phyloP scores from a whole-genome alignment of 2,329 filamentous ascomycete species.

The Aspergillaceae sp. region DNA sequence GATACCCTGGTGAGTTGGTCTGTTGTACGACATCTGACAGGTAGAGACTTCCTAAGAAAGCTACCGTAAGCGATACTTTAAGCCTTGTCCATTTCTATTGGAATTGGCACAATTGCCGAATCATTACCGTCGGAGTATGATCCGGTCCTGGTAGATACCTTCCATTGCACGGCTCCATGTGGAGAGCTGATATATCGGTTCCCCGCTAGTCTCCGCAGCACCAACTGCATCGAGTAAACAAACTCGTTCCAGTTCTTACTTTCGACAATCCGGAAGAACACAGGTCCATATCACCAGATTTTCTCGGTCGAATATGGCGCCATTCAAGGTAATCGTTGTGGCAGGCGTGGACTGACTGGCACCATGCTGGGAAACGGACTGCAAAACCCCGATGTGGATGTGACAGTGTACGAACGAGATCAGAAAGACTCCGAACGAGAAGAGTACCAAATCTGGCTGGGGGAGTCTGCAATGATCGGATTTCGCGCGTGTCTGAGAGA shows the following conservation, averaged over 20 bases:
- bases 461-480: neutral
- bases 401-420: neutral
- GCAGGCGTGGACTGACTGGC: neutral
- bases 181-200: neutral
- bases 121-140: too few species aligned
- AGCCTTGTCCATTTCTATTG: too few species aligned
- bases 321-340: neutral
- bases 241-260: neutral
- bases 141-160: too few species aligned
- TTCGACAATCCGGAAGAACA: neutral
- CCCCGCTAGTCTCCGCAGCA: neutral
- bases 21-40: too few species aligned
- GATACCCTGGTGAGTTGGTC: too few species aligned
- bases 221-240: neutral
- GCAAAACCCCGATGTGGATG: neutral
- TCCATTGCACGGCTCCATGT: neutral
- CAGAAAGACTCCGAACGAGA: neutral
- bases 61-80: too few species aligned
- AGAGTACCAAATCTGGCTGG: neutral
- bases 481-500: neutral
- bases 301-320: neutral
- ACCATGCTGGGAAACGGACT: neutral
- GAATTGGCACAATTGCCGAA: too few species aligned
- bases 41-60: too few species aligned
- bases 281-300: neutral